These are phyloP conservation scores for Dryadomyces quercus-mongolicae DNA, from an alignment of 2,329 filamentous ascomycete genomes.

Conservation along the genomic window DNA sequence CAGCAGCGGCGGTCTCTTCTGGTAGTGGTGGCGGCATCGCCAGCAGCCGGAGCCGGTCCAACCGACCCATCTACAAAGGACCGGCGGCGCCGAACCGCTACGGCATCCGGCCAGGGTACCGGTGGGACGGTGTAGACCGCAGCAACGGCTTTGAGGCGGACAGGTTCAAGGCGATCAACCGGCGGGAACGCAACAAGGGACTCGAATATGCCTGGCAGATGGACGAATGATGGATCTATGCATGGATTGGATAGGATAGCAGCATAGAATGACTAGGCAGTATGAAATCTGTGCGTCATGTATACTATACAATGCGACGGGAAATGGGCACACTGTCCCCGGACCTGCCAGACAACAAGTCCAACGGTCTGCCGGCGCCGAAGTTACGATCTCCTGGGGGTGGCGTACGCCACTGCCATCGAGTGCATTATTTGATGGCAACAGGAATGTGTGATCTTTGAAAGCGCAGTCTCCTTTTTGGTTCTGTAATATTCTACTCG, in stretches of 20 bases:
- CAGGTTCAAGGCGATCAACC: constrained; percentile 80
- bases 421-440: no score
- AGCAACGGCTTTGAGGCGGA: constrained; percentile 89
- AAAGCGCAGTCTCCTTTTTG: no score
- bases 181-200: constrained; percentile 61
- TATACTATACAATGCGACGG: no score
- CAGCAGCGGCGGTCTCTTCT: constrained; percentile 4
- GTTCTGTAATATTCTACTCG: no score
- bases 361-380: no score
- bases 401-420: no score
- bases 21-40: no score
- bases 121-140: constrained; percentile 95
- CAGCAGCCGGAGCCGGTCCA: constrained; percentile 7
- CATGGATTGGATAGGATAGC: background rate
- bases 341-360: no score
- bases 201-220: constrained; percentile 93
- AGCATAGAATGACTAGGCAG: background rate
- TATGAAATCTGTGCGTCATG: background rate
- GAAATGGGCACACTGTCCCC: no score
- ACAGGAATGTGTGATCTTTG: no score
- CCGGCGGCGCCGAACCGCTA: constrained; percentile 83
- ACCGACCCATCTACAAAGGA: constrained; percentile 63
- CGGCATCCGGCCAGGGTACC: constrained; percentile 79
- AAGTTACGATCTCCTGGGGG: no score
- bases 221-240: constrained; percentile 38